Evolutionary conservation across 108 stramenopile genomes (phyloP).

Genomic region (Skeletonema menzelii): DNA sequence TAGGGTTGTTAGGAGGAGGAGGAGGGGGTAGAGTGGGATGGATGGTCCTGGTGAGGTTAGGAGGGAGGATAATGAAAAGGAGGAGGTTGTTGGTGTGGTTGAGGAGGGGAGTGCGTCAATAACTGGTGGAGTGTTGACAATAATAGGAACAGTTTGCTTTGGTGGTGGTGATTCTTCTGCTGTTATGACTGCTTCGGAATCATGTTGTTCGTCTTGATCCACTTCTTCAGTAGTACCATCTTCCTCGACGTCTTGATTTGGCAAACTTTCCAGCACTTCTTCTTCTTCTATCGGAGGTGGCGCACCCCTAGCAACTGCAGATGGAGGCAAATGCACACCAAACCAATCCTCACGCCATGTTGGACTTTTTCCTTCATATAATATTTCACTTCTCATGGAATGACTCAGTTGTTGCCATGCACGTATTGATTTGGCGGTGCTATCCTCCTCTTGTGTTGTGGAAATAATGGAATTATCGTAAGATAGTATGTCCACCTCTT

Average conservation of each 20-base stretch:
- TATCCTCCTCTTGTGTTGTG: too few relatives aligned
- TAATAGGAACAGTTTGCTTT: not conserved
- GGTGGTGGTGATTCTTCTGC: not conserved
- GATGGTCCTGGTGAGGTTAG: not conserved
- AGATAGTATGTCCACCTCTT: too few relatives aligned
- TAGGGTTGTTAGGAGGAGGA: not conserved
- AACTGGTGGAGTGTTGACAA: not conserved
- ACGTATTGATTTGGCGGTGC: too few relatives aligned
- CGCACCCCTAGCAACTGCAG: not conserved
- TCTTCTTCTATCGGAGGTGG: not conserved
- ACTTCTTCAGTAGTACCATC: not conserved
- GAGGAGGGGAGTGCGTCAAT: not conserved
- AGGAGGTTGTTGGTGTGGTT: not conserved
- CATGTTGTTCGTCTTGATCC: not conserved
- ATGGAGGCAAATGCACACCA: not conserved
- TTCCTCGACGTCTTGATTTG: not conserved
- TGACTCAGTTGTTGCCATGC: too few relatives aligned
- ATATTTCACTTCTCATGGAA: too few relatives aligned
- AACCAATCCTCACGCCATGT: not conserved
- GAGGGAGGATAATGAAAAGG: not conserved
- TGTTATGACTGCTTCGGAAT: not conserved
- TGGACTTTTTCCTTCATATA: not conserved
- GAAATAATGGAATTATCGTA: too few relatives aligned
- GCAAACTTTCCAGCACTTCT: not conserved
- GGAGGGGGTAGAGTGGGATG: not conserved